Base-by-base conservation (phyloP, 495 filamentous ascomycete genomes). In the Geopyxis carbonaria region DNA sequence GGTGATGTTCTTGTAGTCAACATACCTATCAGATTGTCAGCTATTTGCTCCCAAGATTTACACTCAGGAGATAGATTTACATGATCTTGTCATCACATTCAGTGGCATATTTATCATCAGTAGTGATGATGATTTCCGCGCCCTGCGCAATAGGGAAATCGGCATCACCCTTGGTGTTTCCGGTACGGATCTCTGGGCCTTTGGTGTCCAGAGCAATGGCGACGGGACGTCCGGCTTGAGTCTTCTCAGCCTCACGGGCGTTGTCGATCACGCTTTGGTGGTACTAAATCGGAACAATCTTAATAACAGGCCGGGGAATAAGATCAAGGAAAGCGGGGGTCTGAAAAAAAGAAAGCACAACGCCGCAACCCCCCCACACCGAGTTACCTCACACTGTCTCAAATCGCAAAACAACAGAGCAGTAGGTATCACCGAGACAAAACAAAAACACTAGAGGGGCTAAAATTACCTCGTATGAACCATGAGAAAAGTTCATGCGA, bases 1-100 rank as follows among this genome's bases (percentile, higher is more conserved):
- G 64, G 89, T 93, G 69, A 97, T 93, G 70, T 97, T 97, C 75
- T 86, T 87, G 66, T 97, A 97, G 67, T 97, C 89, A 53, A 97
- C 80, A 51, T 84, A 92, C 84, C 85, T 93, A 45, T 34, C 39
- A 31, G 11, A 21, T 16, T 13, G 48, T 45, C 3, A 46, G 38
- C 4, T 4, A 19, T 31, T 24, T 2, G 5, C 5, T 8, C 7
- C 44, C 5, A 22, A 23, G 13, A 9, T 8, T 19, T 11, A 13
- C 3, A 42, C n/a, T n/a, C n/a, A n/a, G n/a, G n/a, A n/a, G n/a
- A n/a, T n/a, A 43, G 2, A 64, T 80, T 59, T 67, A 97, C 91
- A 97, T 94, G 66, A 93, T 87, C 62, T 83, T 69, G 47, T 78
- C 73, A 56, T 89, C 81, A 59, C 76, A 81, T 31, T 69, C 62